Percentiles rank a stretch among this genome's conserved stretches.
phyloP scores from a whole-genome alignment of 225 moss, liverwort and hornwort species.

The Thuidium tamariscinum region DNA sequence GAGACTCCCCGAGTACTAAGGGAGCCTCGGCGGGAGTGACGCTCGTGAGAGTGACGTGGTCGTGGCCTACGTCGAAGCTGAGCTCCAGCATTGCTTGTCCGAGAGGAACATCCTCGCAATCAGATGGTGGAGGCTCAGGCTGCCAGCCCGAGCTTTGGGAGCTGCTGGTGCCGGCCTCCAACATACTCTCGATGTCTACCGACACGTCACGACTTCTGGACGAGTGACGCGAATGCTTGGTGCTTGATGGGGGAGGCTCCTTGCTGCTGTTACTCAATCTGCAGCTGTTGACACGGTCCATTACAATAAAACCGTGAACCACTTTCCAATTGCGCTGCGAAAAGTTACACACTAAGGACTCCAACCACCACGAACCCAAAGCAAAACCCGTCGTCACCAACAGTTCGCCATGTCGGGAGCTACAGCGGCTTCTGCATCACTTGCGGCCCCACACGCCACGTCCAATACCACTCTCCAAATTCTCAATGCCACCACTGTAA shows the following conservation, averaged over 20 bases:
- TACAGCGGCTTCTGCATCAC: not conserved
- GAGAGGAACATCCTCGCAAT: not conserved
- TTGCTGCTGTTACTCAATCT: not conserved
- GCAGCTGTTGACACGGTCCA: not conserved
- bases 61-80: slow-evolving; percentile 52
- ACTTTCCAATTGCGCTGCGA: not conserved
- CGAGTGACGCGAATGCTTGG: not conserved
- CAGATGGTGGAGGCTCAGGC: not conserved
- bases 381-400: not conserved
- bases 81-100: slow-evolving; percentile 70
- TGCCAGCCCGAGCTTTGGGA: not conserved
- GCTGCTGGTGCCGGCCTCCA: not conserved
- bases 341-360: not conserved
- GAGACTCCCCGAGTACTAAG: not conserved
- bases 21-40: slow-evolving; percentile 18
- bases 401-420: not conserved
- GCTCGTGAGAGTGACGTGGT: slow-evolving; percentile 59
- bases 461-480: not conserved
- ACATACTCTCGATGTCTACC: slow-evolving; percentile 5
- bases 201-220: not conserved
- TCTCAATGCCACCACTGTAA: not conserved
- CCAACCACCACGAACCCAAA: not conserved
- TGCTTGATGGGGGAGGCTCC: not conserved
- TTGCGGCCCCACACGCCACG: not conserved
- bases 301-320: not conserved